Evolutionary conservation across 257 asterid genomes (phyloP).

Genomic region (Penstemon eatonii): DNA sequence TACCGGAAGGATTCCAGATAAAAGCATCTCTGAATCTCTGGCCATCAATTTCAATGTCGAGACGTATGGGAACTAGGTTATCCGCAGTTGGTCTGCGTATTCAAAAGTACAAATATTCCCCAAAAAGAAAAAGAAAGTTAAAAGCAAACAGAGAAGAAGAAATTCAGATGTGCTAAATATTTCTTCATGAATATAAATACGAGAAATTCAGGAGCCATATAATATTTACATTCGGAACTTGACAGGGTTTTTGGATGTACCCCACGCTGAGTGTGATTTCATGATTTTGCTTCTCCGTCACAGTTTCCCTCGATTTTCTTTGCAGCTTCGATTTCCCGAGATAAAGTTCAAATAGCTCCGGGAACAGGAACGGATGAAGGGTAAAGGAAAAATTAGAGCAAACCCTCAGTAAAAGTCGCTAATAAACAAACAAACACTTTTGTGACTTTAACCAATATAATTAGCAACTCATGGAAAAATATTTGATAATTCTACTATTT

Average conservation of each 20-base stretch:
- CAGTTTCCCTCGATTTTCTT: too few relatives aligned
- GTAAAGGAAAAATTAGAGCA: too few relatives aligned
- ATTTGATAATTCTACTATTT: too few relatives aligned
- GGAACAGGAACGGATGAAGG: too few relatives aligned
- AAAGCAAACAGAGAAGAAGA: not conserved
- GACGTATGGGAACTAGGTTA: conserved; percentile 83
- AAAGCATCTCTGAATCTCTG: conserved; percentile 85
- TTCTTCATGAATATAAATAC: too few relatives aligned
- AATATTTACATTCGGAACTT: conserved; percentile 72
- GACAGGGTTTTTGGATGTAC: conserved; percentile 71
- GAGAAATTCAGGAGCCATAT: not conserved
- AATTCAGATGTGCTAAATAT: not conserved
- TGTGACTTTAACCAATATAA: too few relatives aligned
- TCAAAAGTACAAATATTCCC: not conserved
- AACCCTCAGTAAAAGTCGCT: too few relatives aligned
- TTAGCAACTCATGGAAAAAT: too few relatives aligned
- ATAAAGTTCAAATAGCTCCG: too few relatives aligned
- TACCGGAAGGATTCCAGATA: conserved; percentile 92
- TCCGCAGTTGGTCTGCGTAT: conserved; percentile 81
- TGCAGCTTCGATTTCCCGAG: too few relatives aligned
- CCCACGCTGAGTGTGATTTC: conserved; percentile 73
- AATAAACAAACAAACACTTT: too few relatives aligned
- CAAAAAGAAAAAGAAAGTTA: too few relatives aligned
- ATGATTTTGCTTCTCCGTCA: conserved; percentile 28
- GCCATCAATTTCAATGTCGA: conserved; percentile 89